Percentiles rank a stretch among this genome's conserved stretches.
Evolutionary conservation across 352 stramenopile species (phyloP).

Genomic region (Halophytophthora batemanensis): DNA sequence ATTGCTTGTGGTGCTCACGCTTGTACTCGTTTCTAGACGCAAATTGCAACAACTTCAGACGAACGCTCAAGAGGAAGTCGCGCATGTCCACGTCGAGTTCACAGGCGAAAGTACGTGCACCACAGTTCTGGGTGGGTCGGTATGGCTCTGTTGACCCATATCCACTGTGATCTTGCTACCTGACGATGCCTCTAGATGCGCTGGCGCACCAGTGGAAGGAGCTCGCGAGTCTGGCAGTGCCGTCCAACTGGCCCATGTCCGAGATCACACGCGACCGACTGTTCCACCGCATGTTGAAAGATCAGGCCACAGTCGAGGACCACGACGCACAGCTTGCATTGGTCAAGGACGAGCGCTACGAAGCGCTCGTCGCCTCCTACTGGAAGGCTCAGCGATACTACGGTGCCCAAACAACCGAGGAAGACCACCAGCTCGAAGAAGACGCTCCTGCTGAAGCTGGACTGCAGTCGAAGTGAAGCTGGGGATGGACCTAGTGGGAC

Average conservation of each 20-base stretch:
- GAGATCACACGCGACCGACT: constrained; percentile 43
- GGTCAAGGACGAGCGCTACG: constrained; percentile 44
- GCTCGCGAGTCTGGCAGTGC: constrained; percentile 41
- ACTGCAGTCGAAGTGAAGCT: constrained; percentile 8
- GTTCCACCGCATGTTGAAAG: constrained; percentile 74
- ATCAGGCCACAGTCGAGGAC: constrained; percentile 41
- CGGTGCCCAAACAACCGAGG: constrained; percentile 3
- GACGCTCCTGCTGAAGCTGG: constrained; percentile 6
- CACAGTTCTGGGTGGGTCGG: background rate
- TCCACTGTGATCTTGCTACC: background rate
- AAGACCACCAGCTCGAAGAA: background rate
- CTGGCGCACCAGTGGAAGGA: constrained; percentile 64
- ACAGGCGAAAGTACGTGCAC: constrained; percentile 51
- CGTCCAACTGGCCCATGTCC: constrained; percentile 49
- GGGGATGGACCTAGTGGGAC: no score
- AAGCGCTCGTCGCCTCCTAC: constrained; percentile 45
- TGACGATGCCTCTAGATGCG: constrained; percentile 29
- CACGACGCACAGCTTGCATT: constrained; percentile 43
- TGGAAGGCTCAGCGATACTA: constrained; percentile 38
- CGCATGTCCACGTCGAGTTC: constrained; percentile 60
- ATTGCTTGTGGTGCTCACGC: background rate
- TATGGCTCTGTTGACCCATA: constrained; percentile 1
- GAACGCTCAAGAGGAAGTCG: constrained; percentile 15
- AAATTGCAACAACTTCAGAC: constrained; percentile 20
- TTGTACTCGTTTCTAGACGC: constrained; percentile 12